Conservation (phyloP, 805 yeast species). For the Candida glaebosa region DNA sequence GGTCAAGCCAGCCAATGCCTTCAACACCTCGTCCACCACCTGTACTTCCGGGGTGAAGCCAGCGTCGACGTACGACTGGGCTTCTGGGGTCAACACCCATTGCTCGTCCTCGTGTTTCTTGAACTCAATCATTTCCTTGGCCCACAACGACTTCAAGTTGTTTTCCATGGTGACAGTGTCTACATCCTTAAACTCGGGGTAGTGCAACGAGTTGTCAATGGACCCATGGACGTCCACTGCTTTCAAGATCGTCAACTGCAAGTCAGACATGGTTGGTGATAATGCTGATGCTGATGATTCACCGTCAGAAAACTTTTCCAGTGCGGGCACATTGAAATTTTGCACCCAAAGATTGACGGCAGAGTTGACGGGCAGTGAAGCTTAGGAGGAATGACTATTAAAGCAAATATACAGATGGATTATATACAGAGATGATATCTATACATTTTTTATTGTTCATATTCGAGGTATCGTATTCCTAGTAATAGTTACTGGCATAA, state of each 20-base stretch:
- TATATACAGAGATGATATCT: too few relatives aligned
- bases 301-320: conserved; percentile 1
- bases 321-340: neutral
- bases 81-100: conserved; percentile 79
- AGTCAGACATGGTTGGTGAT: conserved; percentile 52
- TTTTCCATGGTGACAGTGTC: conserved; percentile 68
- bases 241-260: conserved; percentile 62
- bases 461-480: too few relatives aligned
- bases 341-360: conserved; percentile 1
- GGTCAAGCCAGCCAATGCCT: conserved; percentile 74
- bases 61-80: conserved; percentile 65
- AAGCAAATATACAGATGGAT: too few relatives aligned
- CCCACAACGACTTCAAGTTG: conserved; percentile 82
- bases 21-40: conserved; percentile 68
- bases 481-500: too few relatives aligned
- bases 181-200: conserved; percentile 55
- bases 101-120: conserved; percentile 69
- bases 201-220: conserved; percentile 66
- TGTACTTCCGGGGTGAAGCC: conserved; percentile 88
- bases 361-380: too few relatives aligned
- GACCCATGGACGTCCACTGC: conserved; percentile 51
- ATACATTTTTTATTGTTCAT: too few relatives aligned
- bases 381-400: too few relatives aligned
- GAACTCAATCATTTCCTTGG: conserved; percentile 77
- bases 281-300: neutral